A percentile compares a stretch with the other conserved stretches of the same genome.
Evolutionary conservation across 164 flowering plant genomes (phyloP).

Genomic region (Pachysandra terminalis): DNA sequence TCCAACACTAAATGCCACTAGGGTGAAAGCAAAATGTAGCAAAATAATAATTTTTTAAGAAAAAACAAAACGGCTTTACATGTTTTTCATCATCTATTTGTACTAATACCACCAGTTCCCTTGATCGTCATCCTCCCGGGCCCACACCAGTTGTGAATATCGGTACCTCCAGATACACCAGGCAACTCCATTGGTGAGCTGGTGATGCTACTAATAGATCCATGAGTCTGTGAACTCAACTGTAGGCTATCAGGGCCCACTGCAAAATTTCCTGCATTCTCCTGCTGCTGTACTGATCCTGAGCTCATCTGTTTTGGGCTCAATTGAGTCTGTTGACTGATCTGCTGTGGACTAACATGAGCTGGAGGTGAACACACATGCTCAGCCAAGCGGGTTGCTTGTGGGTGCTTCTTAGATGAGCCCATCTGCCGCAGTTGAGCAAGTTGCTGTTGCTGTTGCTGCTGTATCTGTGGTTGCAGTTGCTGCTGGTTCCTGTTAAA

Average conservation of each 20-base stretch:
- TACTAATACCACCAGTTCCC: neutral
- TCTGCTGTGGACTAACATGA: slow-evolving; percentile 6
- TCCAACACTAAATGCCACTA: too few relatives aligned
- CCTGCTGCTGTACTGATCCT: neutral
- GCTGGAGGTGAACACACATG: slow-evolving; percentile 1
- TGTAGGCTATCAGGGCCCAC: neutral
- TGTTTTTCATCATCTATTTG: neutral
- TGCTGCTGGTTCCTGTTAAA: slow-evolving; percentile 14
- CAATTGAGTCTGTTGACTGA: slow-evolving; percentile 1
- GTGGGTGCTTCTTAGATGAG: too few relatives aligned
- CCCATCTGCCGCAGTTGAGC: neutral
- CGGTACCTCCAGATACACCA: neutral
- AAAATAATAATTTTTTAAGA: neutral
- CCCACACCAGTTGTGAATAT: neutral
- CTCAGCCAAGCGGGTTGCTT: slow-evolving; percentile 7
- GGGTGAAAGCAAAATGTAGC: neutral
- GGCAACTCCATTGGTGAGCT: slow-evolving; percentile 2
- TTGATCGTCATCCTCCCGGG: neutral
- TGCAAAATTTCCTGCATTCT: neutral
- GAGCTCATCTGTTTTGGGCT: slow-evolving; percentile 3
- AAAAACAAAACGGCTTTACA: neutral
- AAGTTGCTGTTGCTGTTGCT: slow-evolving; percentile 6
- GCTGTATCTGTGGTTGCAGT: neutral
- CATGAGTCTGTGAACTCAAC: slow-evolving; percentile 7
- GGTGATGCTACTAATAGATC: slow-evolving; percentile 6